phyloP scores from a whole-genome alignment of 1,284 basidiomycete genomes.

The Cerrena zonata region DNA sequence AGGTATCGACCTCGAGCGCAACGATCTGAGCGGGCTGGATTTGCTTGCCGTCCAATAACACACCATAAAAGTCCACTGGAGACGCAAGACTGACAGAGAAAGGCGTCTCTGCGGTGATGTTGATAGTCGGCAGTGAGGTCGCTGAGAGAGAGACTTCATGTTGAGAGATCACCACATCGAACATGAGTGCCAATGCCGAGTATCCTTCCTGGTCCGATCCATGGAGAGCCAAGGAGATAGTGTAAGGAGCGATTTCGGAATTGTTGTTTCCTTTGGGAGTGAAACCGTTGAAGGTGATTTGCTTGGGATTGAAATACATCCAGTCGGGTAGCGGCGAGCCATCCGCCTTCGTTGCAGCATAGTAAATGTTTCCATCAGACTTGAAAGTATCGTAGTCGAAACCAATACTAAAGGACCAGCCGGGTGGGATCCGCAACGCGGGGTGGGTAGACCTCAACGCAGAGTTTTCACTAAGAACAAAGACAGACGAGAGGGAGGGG shows the following conservation, averaged over 20 bases:
- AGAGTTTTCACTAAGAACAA: slow-evolving; percentile 49
- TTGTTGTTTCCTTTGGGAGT: slow-evolving; percentile 46
- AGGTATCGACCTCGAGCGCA: slow-evolving; percentile 50
- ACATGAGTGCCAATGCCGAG: slow-evolving; percentile 44
- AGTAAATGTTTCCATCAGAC: slow-evolving; percentile 51
- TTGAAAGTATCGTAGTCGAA: slow-evolving; percentile 67
- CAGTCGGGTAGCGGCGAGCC: slow-evolving; percentile 71
- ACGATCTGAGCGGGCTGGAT: slow-evolving; percentile 51
- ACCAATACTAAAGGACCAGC: slow-evolving; percentile 90
- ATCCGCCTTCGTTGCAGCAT: slow-evolving; percentile 60
- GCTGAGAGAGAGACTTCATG: slow-evolving; percentile 57
- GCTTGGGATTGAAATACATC: slow-evolving; percentile 64
- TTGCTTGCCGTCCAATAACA: slow-evolving; percentile 55
- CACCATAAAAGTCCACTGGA: slow-evolving; percentile 51
- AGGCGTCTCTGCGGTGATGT: slow-evolving; percentile 48
- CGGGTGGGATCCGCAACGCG: slow-evolving; percentile 69
- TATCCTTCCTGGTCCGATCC: slow-evolving; percentile 66
- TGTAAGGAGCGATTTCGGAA: slow-evolving; percentile 29
- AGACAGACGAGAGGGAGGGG: slow-evolving; percentile 65
- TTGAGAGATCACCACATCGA: slow-evolving; percentile 53
- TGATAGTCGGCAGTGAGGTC: slow-evolving; percentile 54
- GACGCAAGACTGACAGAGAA: slow-evolving; percentile 59
- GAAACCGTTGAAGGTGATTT: slow-evolving; percentile 76
- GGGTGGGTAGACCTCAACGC: slow-evolving; percentile 51
- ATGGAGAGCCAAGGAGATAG: slow-evolving; percentile 51